Conservation (phyloP, 2,329 filamentous ascomycete genomes). For the Magnaporthiopsis incrustans region DNA sequence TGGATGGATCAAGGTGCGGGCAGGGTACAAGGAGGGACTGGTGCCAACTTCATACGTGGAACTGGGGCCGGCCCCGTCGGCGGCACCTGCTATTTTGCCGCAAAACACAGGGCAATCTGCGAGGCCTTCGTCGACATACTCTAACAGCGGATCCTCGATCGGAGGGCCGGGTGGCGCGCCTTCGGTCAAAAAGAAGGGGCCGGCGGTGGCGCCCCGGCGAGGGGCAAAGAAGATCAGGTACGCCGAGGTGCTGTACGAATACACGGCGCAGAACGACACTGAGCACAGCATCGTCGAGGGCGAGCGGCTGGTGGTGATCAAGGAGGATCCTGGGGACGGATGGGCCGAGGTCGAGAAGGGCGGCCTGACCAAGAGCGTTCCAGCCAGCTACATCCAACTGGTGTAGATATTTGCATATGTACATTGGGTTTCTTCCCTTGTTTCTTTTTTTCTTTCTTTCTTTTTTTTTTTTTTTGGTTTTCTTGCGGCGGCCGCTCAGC, state of each 20-base stretch:
- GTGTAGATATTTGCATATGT: conserved; percentile 35
- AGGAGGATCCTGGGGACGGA: conserved; percentile 81
- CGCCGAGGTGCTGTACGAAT: conserved; percentile 88
- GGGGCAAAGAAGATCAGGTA: conserved; percentile 91
- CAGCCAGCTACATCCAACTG: conserved; percentile 84
- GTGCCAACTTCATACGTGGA: conserved; percentile 86
- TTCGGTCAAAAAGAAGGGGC: conserved; percentile 72
- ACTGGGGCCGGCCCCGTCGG: conserved; percentile 33
- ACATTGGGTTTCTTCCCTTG: not conserved
- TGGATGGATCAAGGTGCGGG: conserved; percentile 83
- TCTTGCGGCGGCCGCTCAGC: not conserved
- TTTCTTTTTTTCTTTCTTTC: not conserved
- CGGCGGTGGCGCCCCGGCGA: conserved; percentile 80
- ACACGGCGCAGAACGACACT: conserved; percentile 72
- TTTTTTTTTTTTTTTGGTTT: not conserved
- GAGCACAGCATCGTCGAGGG: conserved; percentile 90
- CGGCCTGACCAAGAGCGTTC: conserved; percentile 78
- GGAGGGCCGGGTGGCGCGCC: conserved; percentile 22
- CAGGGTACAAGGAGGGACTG: conserved; percentile 68
- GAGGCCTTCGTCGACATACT: conserved; percentile 70
- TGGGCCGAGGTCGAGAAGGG: conserved; percentile 97
- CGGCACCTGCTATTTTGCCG: conserved; percentile 34
- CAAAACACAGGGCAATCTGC: conserved; percentile 37
- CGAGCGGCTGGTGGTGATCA: conserved; percentile 84
- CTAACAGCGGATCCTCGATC: conserved; percentile 66